phyloP scores from a whole-genome alignment of 1,139 yeast genomes.

The Yamadazyma spencermartinsiae region DNA sequence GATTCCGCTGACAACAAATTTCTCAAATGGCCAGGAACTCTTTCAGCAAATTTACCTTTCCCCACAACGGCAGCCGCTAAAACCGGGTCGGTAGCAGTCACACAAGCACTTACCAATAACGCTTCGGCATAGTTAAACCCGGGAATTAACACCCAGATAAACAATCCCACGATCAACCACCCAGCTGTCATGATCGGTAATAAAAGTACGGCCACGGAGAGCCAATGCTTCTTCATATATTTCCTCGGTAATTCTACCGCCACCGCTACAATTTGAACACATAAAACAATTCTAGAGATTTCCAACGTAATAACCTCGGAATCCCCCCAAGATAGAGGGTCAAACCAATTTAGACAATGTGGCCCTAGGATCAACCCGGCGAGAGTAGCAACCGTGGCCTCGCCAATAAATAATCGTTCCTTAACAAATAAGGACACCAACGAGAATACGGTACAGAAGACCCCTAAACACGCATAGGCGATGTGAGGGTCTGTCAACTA shows the following conservation, averaged over 20 bases:
- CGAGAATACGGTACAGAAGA: slow-evolving; percentile 84
- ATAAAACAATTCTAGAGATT: slow-evolving; percentile 80
- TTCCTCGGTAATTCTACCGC: slow-evolving; percentile 95
- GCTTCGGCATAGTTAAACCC: slow-evolving; percentile 77
- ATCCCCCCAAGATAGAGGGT: slow-evolving; percentile 91
- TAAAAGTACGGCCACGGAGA: slow-evolving; percentile 72
- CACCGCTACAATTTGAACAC: slow-evolving; percentile 94
- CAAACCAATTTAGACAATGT: slow-evolving; percentile 85
- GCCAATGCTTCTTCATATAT: slow-evolving; percentile 90
- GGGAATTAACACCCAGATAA: slow-evolving; percentile 83
- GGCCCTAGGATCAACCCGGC: slow-evolving; percentile 95
- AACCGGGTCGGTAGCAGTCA: slow-evolving; percentile 97
- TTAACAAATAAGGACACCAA: slow-evolving; percentile 88
- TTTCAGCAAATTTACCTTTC: slow-evolving; percentile 93
- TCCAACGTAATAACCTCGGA: slow-evolving; percentile 84
- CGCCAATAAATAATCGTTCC: slow-evolving; percentile 88
- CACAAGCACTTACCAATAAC: slow-evolving; percentile 83
- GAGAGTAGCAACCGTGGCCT: slow-evolving; percentile 90
- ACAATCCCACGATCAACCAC: slow-evolving; percentile 85
- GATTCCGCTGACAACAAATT: slow-evolving; percentile 90
- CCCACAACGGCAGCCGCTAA: slow-evolving; percentile 98
- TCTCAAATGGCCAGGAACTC: slow-evolving; percentile 96
- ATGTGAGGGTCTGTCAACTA: slow-evolving; percentile 62
- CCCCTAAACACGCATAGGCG: slow-evolving; percentile 92
- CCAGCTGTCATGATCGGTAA: slow-evolving; percentile 95